Evolutionary conservation across 306 rosid species (phyloP), one percentile per base, ranked within the genome.

Genomic region (Quercus variabilis): DNA sequence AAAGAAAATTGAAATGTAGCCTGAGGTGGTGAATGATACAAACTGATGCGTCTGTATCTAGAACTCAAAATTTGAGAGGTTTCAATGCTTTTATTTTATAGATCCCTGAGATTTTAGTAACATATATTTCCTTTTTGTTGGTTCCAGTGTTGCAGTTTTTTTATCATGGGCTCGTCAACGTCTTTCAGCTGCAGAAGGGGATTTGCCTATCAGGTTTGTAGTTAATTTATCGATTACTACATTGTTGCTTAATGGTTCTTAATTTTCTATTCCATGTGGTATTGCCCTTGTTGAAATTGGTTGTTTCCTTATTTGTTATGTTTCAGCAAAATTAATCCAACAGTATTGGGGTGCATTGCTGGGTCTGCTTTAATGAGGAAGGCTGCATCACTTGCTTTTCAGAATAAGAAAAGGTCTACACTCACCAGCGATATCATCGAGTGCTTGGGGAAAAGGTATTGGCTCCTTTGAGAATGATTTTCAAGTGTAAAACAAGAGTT

Each of bases 351-450:
- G 54, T 87, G 96, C 90, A 83, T 95, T 69, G 99, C 97, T 46
- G 98, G 93, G 21, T 88, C 99, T 60, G 85, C 92, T 59, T 71
- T 95, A 78, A 76, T 91, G 91, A 93, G 98, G 81, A 95, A 77
- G 80, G 98, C 99, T 28, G 99, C 99, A 54, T 89, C 96, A 23
- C 89, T 90, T 76, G 98, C 97, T 69, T 93, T 91, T 79, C 74
- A 81, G 60, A 75, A 78, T 76, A 92, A 92, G 91, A 95, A 90
- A 88, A 90, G 99, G 84, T 91, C 99, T 71, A 90, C 97, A 4
- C 92, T 93, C 75, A 93, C 99, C 0, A 82, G 91, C 6, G 98
- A 95, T 83, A 93, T 95, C 83, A 95, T 95, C 60, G 92, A 93
- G 84, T 86, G 69, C 89, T 89, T 95, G 85, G 97, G 97, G 79